Evolutionary conservation across 1,139 yeast genomes (phyloP), one percentile per base, ranked within the genome.

Genomic region (Hyphopichia pseudoburtonii): DNA sequence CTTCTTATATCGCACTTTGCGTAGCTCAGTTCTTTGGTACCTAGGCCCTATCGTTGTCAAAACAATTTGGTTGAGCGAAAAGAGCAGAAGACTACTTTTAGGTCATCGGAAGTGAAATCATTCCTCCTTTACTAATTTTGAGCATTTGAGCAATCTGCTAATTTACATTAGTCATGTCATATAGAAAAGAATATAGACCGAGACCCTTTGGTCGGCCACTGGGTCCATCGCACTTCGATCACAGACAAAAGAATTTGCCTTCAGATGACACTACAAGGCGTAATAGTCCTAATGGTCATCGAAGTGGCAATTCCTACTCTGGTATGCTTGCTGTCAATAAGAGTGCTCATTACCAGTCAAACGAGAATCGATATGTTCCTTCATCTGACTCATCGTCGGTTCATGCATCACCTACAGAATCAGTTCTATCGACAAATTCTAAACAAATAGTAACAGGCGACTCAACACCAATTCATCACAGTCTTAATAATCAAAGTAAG

Each of bases 181-280:
- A 48, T 35, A 44, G 47, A 30, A 38, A 43, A 28, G 14, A n/a
- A 12, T 39, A 47, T 39, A 37, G 43, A 31, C 39, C 37, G 34
- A 41, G 51, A 24, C 16, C 28, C 9, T 25, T 25, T 25, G 28
- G 28, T 6, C n/a, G 28, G 9, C 28, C 28, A 6, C 6, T 17
- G 4, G 28, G 28, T 7, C 28, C 28, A 8, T 15, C 28, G 14
- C 14, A 15, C 5, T 25, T 25, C 14, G 28, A 25, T 10, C 4
- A 25, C 14, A 8, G 28, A 25, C n/a, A 25, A 6, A 25, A 25
- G 16, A 5, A 25, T 25, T 5, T 12, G 12, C 14, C 28, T 3
- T 12, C 14, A 17, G 34, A 28, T 25, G 21, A 32, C n/a, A 14
- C 9, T 5, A 6, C 19, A 5, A 14, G 29, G 15, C 31, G 22